phyloP scores from a whole-genome alignment of 495 filamentous ascomycete genomes.

The Filosporella fistucella region DNA sequence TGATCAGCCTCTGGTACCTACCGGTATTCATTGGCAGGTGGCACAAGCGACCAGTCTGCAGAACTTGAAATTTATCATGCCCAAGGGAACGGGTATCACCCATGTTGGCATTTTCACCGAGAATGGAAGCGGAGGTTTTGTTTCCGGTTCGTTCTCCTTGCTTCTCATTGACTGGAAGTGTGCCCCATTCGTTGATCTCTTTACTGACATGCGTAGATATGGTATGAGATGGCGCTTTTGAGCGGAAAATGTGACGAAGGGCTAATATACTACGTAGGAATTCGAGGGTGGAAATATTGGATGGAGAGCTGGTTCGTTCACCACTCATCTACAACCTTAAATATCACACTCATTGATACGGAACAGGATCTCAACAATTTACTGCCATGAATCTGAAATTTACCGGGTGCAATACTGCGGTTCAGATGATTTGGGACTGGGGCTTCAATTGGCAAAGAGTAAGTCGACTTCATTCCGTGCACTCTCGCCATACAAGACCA shows the following conservation, averaged over 20 bases:
- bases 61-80: neutral
- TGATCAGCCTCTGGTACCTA: neutral
- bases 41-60: constrained; percentile 1
- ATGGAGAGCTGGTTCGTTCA: too few relatives aligned
- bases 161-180: too few relatives aligned
- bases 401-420: neutral
- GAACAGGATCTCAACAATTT: neutral
- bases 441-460: neutral
- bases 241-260: too few relatives aligned
- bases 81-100: neutral
- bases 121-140: neutral
- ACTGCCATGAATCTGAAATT: neutral
- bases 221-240: too few relatives aligned
- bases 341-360: neutral
- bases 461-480: too few relatives aligned
- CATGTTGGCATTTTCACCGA: neutral
- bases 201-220: too few relatives aligned
- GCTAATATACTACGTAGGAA: too few relatives aligned
- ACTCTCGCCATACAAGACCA: neutral
- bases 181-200: too few relatives aligned
- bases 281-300: too few relatives aligned
- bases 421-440: neutral
- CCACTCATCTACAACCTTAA: too few relatives aligned
- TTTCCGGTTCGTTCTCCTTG: neutral
- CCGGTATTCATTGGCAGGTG: neutral